Base-by-base conservation (phyloP, 768 basidiomycete species). In the Lactarius sanguifluus region DNA sequence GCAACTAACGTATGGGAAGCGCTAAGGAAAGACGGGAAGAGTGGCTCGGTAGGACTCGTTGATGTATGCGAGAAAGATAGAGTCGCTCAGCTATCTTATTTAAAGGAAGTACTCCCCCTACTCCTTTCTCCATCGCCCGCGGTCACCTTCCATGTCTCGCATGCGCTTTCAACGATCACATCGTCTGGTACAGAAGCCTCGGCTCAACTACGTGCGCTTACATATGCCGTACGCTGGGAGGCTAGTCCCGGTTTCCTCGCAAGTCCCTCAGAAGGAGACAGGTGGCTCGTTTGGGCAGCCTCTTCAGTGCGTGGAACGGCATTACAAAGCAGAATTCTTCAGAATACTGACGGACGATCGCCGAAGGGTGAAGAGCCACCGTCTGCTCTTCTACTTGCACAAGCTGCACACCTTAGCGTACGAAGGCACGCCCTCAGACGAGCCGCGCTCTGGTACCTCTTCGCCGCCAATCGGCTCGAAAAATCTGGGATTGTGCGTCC, bases 231-330 rank as follows among this genome's bases (percentile, higher is more conserved):
- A 45, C 86, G 91, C 20, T 94, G 92, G 92, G 91, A 91, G 73
- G 79, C 79, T 16, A 75, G 73, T 23, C 74, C 74, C 16, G 89
- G 92, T 62, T 90, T 94, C 72, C 70, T 86, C 16, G 78, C 80
- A 57, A 75, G 79, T 57, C 72, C 77, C 13, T 73, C 92, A 36
- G 90, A 90, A 71, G 92, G 91, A 2, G 92, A 94, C 69, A 80
- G 90, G 63, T 94, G 92, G 92, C 77, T 94, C 6, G 89, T 92
- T 20, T 91, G 86, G 86, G 92, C 92, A 50, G 91, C 92, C 30
- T 89, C 87, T 69, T 86, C 86, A 76, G 92, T 94, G 79, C 65
- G 87, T 82, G 61, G 47, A 30, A 69, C 40, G 38, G 70, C 38
- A 34, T n/a, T 50, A 32, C 58, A 28, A 34, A 15, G 13, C 7